Base-by-base conservation (phyloP, 148 eudicot species). In the Amaranthus hypochondriacus region DNA sequence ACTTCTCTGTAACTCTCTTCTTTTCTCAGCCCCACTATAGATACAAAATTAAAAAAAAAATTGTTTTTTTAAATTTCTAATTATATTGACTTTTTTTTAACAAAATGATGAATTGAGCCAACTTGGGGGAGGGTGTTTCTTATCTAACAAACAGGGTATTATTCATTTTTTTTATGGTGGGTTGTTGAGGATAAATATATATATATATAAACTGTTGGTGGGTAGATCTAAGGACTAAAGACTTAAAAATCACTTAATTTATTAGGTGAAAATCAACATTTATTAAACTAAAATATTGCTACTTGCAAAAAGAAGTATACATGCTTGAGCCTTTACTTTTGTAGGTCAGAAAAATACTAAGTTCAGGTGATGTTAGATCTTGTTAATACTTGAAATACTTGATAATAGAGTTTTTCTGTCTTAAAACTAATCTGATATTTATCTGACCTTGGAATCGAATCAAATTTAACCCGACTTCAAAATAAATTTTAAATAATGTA, bases 281-380 rank as follows among this genome's bases (percentile, higher is more conserved):
- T 7, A n/a, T 28, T 21, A 18, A 21, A 58, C 62, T 56, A 56
- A 56, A 9, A 0, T 58, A n/a, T 15, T n/a, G 69, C 69, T 48
- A 66, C 53, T 66, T 48, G 69, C 42, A 48, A 44, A 46, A 15
- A 66, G 69, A 66, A 66, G 48, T 66, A 48, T 15, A 28, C 75
- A 75, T 66, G 71, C 59, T 66, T 71, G 66, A 75, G 83, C 72
- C 76, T 75, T 79, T 80, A 75, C 75, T 75, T 51, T 64, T 68
- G 76, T 68, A 76, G 78, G 70, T 55, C 9, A 56, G 44, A 48
- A 65, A 65, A 2, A 42, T 50, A 68, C 51, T 68, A 68, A 69
- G 10, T 62, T 13, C 57, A 12, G 66, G n/a, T 73, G 2, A 28
- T 9, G 14, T 73, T 58, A 49, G 44, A 50, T 67, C 70, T 67